A percentile compares a stretch with the other conserved stretches of the same genome.
Evolutionary conservation across 73 alveolate genomes (phyloP).

Genomic region (Paraurostyla sp.): DNA sequence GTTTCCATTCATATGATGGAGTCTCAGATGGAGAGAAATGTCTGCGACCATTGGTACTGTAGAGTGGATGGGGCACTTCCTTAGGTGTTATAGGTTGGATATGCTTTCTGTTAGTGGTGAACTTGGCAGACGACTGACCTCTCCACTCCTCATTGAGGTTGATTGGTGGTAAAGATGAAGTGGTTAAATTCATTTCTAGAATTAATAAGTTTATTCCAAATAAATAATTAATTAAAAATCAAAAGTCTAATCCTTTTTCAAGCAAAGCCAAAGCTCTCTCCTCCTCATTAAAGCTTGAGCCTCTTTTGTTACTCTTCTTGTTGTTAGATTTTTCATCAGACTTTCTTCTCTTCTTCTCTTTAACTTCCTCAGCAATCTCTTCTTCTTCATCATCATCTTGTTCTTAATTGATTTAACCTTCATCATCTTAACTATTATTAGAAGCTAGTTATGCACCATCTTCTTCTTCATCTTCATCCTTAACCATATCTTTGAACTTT

Average conservation of each 20-base stretch:
- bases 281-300: conserved; percentile 7
- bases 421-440: background rate
- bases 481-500: conserved; percentile 4
- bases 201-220: background rate
- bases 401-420: too few species aligned
- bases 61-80: conserved; percentile 42
- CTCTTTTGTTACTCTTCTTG: background rate
- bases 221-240: background rate
- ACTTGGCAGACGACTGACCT: conserved; percentile 7
- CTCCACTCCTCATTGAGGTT: conserved; percentile 13
- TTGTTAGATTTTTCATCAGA: background rate
- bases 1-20: conserved; percentile 49
- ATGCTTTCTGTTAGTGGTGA: conserved; percentile 33
- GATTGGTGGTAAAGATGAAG: conserved; percentile 16
- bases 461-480: conserved; percentile 43
- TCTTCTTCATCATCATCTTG: conserved; percentile 41
- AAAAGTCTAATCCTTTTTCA: background rate
- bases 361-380: conserved; percentile 9
- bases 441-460: background rate
- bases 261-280: conserved; percentile 10
- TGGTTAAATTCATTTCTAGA: background rate
- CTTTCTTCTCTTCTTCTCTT: background rate
- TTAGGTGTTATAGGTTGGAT: conserved; percentile 7
- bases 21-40: background rate
- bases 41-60: conserved; percentile 19